phyloP scores from a whole-genome alignment of 352 stramenopile genomes.

The Phytopythium chamaehyphon region DNA sequence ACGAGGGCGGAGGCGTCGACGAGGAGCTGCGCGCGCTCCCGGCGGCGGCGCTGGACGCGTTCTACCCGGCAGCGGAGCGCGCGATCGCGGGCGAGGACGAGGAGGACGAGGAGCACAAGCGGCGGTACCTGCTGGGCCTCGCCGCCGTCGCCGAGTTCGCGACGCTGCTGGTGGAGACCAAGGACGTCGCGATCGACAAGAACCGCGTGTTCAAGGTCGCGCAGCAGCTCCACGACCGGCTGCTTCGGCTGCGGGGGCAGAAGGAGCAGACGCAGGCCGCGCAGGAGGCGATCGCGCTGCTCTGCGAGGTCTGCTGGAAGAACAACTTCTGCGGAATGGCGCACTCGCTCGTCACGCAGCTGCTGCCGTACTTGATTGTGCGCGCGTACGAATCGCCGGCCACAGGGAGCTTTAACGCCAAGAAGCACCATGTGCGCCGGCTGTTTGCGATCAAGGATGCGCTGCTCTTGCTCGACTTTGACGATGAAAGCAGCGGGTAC shows the following conservation, averaged over 20 bases:
- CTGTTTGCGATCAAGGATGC: slow-evolving; percentile 77
- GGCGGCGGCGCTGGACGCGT: slow-evolving; percentile 33
- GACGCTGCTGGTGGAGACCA: slow-evolving; percentile 50
- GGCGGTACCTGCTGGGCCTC: slow-evolving; percentile 26
- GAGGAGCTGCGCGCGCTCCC: slow-evolving; percentile 58
- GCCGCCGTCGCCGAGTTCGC: slow-evolving; percentile 52
- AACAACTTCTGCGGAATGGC: slow-evolving; percentile 50
- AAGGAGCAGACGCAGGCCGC: slow-evolving; percentile 27
- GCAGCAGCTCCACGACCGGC: slow-evolving; percentile 61
- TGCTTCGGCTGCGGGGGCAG: slow-evolving; percentile 51
- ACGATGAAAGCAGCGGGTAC: slow-evolving; percentile 73
- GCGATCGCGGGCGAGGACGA: slow-evolving; percentile 24
- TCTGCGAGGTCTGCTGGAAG: slow-evolving; percentile 78
- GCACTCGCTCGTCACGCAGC: slow-evolving; percentile 74
- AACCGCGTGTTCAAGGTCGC: slow-evolving; percentile 53
- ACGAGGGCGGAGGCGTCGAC: slow-evolving; percentile 22
- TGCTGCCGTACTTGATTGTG: slow-evolving; percentile 83
- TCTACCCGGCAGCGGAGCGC: slow-evolving; percentile 42
- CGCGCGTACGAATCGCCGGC: slow-evolving; percentile 63
- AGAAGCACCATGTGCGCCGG: slow-evolving; percentile 68
- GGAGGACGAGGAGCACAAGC: slow-evolving; percentile 14
- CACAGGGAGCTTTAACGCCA: slow-evolving; percentile 49
- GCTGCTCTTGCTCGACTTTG: slow-evolving; percentile 75
- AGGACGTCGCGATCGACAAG: slow-evolving; percentile 46
- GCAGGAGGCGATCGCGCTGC: slow-evolving; percentile 66